Evolutionary conservation across 2,329 filamentous ascomycete species (phyloP).

Genomic region (Periconia sp.): DNA sequence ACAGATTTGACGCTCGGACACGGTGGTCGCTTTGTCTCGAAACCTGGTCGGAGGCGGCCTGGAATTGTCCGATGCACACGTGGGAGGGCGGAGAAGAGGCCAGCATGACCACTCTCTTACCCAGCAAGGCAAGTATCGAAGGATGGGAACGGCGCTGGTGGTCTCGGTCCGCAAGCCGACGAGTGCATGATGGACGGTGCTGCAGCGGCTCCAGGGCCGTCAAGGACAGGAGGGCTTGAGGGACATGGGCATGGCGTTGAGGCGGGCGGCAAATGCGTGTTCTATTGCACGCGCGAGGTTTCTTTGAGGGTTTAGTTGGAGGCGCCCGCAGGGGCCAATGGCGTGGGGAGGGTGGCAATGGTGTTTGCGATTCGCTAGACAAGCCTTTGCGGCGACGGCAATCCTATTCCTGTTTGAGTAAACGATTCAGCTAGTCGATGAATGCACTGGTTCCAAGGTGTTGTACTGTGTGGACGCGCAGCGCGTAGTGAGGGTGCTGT

Average conservation of each 20-base stretch:
- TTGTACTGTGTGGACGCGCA: not conserved
- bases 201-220: slow-evolving; percentile 1
- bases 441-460: slow-evolving; percentile 13
- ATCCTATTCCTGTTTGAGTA: slow-evolving; percentile 12
- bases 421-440: slow-evolving; percentile 14
- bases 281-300: slow-evolving; percentile 17
- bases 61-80: slow-evolving; percentile 27
- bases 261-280: slow-evolving; percentile 19
- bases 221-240: slow-evolving; percentile 7
- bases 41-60: slow-evolving; percentile 13
- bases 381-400: slow-evolving; percentile 16
- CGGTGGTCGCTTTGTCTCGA: slow-evolving; percentile 26
- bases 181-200: slow-evolving; percentile 9
- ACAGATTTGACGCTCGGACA: slow-evolving; percentile 19
- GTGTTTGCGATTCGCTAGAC: slow-evolving; percentile 9
- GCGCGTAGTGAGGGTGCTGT: slow-evolving; percentile 9
- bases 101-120: slow-evolving; percentile 14
- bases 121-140: slow-evolving; percentile 24
- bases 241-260: slow-evolving; percentile 8
- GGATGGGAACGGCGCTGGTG: slow-evolving; percentile 8
- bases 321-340: slow-evolving; percentile 39
- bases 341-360: slow-evolving; percentile 15
- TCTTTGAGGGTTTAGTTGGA: slow-evolving; percentile 26
- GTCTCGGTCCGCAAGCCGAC: slow-evolving; percentile 2
- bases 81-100: slow-evolving; percentile 14